Conservation (phyloP, 2,329 filamentous ascomycete genomes). For the Paecilomyces sp. region DNA sequence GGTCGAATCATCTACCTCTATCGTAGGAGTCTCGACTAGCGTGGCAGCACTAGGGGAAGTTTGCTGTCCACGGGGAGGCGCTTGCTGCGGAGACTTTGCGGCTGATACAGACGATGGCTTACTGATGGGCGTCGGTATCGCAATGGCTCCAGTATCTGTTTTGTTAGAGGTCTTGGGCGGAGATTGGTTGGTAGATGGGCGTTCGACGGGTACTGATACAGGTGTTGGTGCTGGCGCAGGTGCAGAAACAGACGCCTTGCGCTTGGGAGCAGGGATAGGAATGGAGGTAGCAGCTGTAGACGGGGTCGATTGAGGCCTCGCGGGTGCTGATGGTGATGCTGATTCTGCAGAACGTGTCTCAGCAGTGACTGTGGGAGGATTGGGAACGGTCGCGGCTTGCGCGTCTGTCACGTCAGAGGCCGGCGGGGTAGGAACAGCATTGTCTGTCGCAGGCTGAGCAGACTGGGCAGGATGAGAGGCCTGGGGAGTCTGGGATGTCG, state of each 20-base stretch:
- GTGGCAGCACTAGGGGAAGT: not conserved
- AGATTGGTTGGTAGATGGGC: not conserved
- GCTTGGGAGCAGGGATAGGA: conserved; percentile 21
- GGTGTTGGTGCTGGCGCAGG: conserved; percentile 4
- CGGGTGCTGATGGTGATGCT: conserved; percentile 9
- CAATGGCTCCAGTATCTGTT: not conserved
- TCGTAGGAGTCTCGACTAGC: not conserved
- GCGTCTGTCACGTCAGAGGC: conserved; percentile 2
- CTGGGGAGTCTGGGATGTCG: conserved; percentile 7
- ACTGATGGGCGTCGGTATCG: not conserved
- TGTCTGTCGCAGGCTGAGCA: conserved; percentile 15
- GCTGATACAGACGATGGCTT: not conserved
- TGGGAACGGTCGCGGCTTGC: not conserved
- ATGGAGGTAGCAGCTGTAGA: conserved; percentile 12
- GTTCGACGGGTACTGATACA: conserved; percentile 1
- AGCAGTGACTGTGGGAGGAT: not conserved
- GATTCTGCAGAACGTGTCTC: conserved; percentile 16
- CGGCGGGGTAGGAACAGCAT: conserved; percentile 9
- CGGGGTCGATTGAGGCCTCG: conserved; percentile 1
- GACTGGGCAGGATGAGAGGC: conserved; percentile 12
- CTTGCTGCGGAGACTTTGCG: not conserved
- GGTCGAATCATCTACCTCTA: conserved; percentile 1
- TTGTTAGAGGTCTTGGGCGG: not conserved
- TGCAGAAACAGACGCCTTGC: conserved; percentile 17
- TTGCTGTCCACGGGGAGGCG: not conserved